phyloP scores from a whole-genome alignment of 1,284 basidiomycete species.

The Moesziomyces globuligerus region DNA sequence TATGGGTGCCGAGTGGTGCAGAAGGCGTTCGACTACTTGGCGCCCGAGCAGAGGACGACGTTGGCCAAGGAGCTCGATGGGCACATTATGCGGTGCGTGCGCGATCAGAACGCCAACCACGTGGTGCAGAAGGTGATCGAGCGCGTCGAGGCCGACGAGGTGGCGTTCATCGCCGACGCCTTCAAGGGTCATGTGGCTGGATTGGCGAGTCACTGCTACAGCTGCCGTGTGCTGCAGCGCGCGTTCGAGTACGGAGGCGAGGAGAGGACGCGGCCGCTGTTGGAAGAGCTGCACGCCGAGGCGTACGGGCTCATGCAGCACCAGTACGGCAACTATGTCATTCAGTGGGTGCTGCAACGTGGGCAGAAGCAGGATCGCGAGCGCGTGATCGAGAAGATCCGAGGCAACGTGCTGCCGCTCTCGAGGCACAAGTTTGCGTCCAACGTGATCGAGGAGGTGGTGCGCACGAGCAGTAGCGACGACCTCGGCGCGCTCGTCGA shows the following conservation, averaged over 20 bases:
- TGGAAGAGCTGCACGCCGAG: slow-evolving; percentile 85
- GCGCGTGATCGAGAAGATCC: slow-evolving; percentile 77
- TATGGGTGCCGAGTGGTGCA: slow-evolving; percentile 81
- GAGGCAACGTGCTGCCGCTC: slow-evolving; percentile 78
- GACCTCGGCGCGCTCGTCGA: slow-evolving; percentile 78
- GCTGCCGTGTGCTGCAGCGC: slow-evolving; percentile 93
- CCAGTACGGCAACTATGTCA: slow-evolving; percentile 81
- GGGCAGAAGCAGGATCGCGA: slow-evolving; percentile 78
- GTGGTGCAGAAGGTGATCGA: slow-evolving; percentile 72
- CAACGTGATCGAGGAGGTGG: slow-evolving; percentile 94
- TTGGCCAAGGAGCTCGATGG: slow-evolving; percentile 77
- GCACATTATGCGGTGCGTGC: slow-evolving; percentile 85
- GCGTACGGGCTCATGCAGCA: slow-evolving; percentile 69
- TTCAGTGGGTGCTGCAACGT: slow-evolving; percentile 90
- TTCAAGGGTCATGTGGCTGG: slow-evolving; percentile 86
- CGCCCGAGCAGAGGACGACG: slow-evolving; percentile 27
- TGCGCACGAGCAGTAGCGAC: slow-evolving; percentile 75
- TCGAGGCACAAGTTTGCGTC: slow-evolving; percentile 88
- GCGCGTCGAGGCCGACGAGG: slow-evolving; percentile 74
- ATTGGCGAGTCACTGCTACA: slow-evolving; percentile 89
- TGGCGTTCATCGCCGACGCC: slow-evolving; percentile 77
- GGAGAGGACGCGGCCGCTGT: slow-evolving; percentile 75
- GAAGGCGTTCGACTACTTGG: slow-evolving; percentile 73
- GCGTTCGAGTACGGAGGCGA: slow-evolving; percentile 78
- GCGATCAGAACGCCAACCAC: slow-evolving; percentile 94